A percentile compares a stretch with the other conserved stretches of the same genome.
phyloP scores from a whole-genome alignment of 2,329 filamentous ascomycete genomes.

The Fusarium solani-melongenae region DNA sequence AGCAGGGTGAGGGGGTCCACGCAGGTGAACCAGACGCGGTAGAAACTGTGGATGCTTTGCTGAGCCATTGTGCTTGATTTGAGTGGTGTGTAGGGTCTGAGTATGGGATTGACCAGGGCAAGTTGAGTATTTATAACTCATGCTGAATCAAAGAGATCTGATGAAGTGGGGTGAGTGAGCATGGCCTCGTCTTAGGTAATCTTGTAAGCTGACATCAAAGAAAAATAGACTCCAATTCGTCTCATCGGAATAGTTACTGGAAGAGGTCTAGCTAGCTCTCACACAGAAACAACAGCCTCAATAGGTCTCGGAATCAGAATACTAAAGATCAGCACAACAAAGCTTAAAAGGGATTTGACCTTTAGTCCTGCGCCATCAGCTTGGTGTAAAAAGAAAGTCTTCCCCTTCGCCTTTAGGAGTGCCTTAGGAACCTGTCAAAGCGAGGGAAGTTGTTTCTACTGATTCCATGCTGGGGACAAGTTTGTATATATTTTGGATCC shows the following conservation, averaged over 20 bases:
- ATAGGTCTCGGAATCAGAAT: neutral
- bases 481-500: too few relatives aligned
- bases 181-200: neutral
- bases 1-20: constrained; percentile 29
- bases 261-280: neutral
- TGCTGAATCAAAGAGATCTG: neutral
- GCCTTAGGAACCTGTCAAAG: neutral
- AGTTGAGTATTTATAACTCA: neutral
- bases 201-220: neutral
- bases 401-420: too few relatives aligned
- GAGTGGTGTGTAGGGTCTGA: neutral
- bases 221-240: neutral
- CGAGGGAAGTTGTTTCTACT: neutral
- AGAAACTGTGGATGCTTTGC: constrained; percentile 18
- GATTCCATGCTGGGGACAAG: neutral
- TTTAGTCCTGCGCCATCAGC: neutral
- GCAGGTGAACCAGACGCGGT: constrained; percentile 39
- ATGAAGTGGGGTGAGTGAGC: neutral
- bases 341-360: too few relatives aligned
- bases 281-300: neutral
- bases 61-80: constrained; percentile 8
- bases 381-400: neutral
- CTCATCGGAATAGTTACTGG: too few relatives aligned
- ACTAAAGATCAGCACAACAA: neutral
- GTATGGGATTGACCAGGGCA: neutral